Evolutionary conservation across 2,329 filamentous ascomycete genomes (phyloP).

Genomic region (Cytospora mali): DNA sequence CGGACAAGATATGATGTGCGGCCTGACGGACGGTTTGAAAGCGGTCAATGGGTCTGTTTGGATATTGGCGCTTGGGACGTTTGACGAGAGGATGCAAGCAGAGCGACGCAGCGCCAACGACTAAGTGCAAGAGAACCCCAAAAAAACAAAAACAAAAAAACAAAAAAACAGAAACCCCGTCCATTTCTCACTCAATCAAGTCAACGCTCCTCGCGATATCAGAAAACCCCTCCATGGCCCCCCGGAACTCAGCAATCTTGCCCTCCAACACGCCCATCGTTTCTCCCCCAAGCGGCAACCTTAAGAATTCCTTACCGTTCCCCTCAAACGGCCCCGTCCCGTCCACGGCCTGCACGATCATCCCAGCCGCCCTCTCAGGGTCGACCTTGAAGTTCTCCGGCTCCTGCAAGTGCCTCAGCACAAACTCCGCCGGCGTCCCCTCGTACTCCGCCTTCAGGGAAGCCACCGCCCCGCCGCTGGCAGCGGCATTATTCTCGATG

Average conservation of each 20-base stretch:
- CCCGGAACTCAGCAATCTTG: slow-evolving; percentile 6
- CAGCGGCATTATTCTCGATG: neutral
- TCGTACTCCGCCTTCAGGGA: slow-evolving; percentile 8
- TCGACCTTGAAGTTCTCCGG: slow-evolving; percentile 4
- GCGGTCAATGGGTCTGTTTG: too few relatives aligned
- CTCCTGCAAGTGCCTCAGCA: neutral
- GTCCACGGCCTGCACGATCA: slow-evolving; percentile 22
- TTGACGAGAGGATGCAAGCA: too few relatives aligned
- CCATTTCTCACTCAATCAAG: neutral
- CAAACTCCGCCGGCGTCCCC: slow-evolving; percentile 2
- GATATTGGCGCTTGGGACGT: too few relatives aligned
- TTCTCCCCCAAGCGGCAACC: slow-evolving; percentile 14
- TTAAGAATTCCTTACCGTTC: neutral
- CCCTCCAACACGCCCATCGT: neutral
- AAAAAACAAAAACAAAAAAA: too few relatives aligned
- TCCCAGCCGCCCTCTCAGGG: slow-evolving; percentile 6
- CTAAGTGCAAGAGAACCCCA: too few relatives aligned
- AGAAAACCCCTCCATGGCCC: neutral
- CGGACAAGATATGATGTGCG: too few relatives aligned
- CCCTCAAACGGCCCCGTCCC: slow-evolving; percentile 19
- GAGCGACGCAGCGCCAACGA: too few relatives aligned
- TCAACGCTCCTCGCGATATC: slow-evolving; percentile 11
- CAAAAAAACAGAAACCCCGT: too few relatives aligned
- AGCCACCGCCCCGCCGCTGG: too few relatives aligned
- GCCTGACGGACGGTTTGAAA: too few relatives aligned